Percentiles rank a stretch among this genome's conserved stretches.
These are phyloP conservation scores for Plasmodium inui DNA, from an alignment of 169 alveolate species.

Conservation along the genomic window DNA sequence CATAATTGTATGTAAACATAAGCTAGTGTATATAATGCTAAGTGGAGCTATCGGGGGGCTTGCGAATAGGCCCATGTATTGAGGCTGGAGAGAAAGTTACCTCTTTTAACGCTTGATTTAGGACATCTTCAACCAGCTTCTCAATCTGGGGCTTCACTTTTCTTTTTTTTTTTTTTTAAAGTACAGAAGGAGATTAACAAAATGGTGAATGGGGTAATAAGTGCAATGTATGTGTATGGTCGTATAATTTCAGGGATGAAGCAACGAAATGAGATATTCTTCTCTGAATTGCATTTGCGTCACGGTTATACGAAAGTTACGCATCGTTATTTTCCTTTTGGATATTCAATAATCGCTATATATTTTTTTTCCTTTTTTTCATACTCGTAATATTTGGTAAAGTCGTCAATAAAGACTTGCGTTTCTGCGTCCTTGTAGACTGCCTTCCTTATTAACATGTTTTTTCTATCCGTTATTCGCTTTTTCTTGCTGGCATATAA, in stretches of 20 bases:
- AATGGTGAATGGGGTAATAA: background rate
- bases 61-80: background rate
- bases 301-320: background rate
- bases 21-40: background rate
- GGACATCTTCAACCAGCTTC: constrained; percentile 38
- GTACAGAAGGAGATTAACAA: background rate
- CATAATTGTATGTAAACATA: background rate
- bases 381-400: constrained; percentile 64
- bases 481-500: constrained; percentile 17
- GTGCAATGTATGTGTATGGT: background rate
- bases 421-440: constrained; percentile 32
- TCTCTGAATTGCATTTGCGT: background rate
- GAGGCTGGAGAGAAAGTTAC: constrained; percentile 11
- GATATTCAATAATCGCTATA: background rate
- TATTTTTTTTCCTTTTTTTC: background rate
- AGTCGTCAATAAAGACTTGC: constrained; percentile 63
- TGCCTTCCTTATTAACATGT: constrained; percentile 22
- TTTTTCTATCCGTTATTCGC: constrained; percentile 15
- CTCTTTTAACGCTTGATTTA: constrained; percentile 44
- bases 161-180: constrained; percentile 21
- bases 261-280: background rate
- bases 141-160: constrained; percentile 37
- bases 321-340: background rate
- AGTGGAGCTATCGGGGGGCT: background rate
- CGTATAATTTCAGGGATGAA: background rate